Evolutionary conservation across 2,329 filamentous ascomycete genomes (phyloP), one percentile per base, ranked within the genome.

Genomic region (Phaeosphaeriaceae sp.): DNA sequence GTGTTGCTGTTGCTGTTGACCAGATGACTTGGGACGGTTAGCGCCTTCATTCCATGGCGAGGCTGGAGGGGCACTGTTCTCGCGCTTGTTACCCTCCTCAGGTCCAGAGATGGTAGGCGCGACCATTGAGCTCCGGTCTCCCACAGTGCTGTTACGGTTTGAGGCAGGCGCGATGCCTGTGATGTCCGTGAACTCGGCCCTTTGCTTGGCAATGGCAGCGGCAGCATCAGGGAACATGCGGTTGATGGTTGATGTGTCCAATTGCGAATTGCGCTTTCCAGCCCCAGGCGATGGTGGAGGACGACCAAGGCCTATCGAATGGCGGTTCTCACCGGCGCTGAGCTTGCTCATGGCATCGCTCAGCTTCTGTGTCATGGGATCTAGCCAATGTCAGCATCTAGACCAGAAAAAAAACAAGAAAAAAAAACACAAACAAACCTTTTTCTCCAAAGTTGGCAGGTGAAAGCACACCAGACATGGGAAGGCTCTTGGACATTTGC

Each of bases 151-250:
- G 77, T 97, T 97, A 51, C 94, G 87, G 79, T 96, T 96, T 17
- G 94, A 97, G 1, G 90, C 85, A 3, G 92, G 92, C 17, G 88
- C 87, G 58, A 92, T 91, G 51, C 93, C 94, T 3, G 92, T 96
- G 72, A 96, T 90, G 73, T 97, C 92, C 15, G 92, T 95, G 70
- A 95, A 97, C 73, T 97, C 95, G 50, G 92, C 93, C 79, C 97
- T 97, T 75, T 99, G 93, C 53, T 94, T 96, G 20, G 93, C 93
- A 73, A 99, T 97, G n/a, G 94, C 94, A 34, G 93, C 93, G 12
- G 94, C 94, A 36, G 94, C 94, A 78, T 99, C 94, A 6, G 94
- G 94, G 74, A 99, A 99, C 94, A 99, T 97, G 66, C 91, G 92
- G 75, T 96, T 96, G 76, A 99, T 97, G 18, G 91, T 95, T 26